phyloP scores from a whole-genome alignment of 225 moss, liverwort and hornwort species.

The Physcomitrium patens region DNA sequence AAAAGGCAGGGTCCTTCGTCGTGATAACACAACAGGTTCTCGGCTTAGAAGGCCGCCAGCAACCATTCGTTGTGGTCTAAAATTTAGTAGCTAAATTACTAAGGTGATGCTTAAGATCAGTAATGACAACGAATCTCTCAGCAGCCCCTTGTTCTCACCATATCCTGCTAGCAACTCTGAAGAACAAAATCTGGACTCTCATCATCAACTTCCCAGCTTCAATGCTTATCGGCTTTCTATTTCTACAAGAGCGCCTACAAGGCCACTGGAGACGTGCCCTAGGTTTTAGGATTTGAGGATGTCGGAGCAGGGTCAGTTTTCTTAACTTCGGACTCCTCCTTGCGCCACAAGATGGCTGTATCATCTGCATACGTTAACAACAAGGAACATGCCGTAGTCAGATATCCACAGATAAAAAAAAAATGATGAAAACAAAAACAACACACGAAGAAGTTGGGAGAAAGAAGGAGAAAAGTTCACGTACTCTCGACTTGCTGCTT shows the following conservation, averaged over 20 bases:
- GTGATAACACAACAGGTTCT: too few species aligned
- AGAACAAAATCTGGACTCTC: slow-evolving; percentile 2
- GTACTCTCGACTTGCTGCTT: slow-evolving; percentile 54
- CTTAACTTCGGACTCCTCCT: slow-evolving; percentile 26
- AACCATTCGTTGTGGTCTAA: slow-evolving; percentile 2
- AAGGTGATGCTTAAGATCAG: slow-evolving; percentile 4
- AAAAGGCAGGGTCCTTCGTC: too few species aligned
- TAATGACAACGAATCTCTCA: background rate
- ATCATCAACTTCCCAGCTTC: slow-evolving; percentile 13
- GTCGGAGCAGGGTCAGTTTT: slow-evolving; percentile 3
- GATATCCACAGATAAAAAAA: background rate
- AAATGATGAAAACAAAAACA: background rate
- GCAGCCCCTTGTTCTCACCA: background rate
- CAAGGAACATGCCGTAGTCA: background rate
- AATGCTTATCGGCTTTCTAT: background rate
- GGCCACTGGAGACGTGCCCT: background rate
- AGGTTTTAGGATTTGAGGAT: slow-evolving; percentile 7
- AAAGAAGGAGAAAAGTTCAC: slow-evolving; percentile 1
- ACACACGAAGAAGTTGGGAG: background rate
- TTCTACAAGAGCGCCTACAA: background rate
- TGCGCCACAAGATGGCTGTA: slow-evolving; percentile 46
- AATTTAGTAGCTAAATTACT: slow-evolving; percentile 1
- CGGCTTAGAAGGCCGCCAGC: background rate
- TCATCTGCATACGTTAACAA: slow-evolving; percentile 50
- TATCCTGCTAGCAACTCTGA: background rate